phyloP scores from a whole-genome alignment of 768 basidiomycete genomes.

The Suillus placidus region DNA sequence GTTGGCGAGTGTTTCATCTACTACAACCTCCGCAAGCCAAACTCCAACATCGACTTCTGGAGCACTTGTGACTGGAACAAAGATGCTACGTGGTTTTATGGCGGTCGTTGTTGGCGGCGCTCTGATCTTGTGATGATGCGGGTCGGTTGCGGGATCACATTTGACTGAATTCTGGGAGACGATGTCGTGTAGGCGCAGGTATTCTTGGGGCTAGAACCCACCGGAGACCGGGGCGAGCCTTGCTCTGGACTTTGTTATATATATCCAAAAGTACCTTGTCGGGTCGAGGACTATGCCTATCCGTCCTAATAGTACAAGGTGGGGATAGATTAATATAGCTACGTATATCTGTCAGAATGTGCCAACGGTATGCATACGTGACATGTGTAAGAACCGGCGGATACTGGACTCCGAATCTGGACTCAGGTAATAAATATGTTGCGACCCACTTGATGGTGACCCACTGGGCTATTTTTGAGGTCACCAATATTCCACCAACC shows the following conservation, averaged over 20 bases:
- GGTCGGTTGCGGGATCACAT: not conserved
- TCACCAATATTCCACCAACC: not conserved
- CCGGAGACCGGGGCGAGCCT: not conserved
- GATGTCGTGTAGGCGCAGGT: not conserved
- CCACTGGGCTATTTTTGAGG: not conserved
- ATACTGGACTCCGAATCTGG: not conserved
- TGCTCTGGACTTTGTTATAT: not conserved
- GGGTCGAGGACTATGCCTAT: not conserved
- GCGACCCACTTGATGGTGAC: not conserved
- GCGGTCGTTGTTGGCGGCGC: not conserved
- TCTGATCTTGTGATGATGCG: slow-evolving; percentile 10
- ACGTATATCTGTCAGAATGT: not conserved
- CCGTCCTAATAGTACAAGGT: not conserved
- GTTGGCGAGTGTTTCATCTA: not conserved
- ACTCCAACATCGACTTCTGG: slow-evolving; percentile 8
- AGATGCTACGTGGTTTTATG: not conserved
- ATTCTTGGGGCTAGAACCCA: not conserved
- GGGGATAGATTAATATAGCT: not conserved
- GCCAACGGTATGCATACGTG: not conserved
- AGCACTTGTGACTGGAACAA: not conserved
- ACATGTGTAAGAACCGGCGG: not conserved
- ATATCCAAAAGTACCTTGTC: not conserved
- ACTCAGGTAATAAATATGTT: not conserved
- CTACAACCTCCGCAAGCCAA: slow-evolving; percentile 5
- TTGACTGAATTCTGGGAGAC: no score